phyloP scores from a whole-genome alignment of 2,329 filamentous ascomycete genomes.

The Geoglossum cookeanum region DNA sequence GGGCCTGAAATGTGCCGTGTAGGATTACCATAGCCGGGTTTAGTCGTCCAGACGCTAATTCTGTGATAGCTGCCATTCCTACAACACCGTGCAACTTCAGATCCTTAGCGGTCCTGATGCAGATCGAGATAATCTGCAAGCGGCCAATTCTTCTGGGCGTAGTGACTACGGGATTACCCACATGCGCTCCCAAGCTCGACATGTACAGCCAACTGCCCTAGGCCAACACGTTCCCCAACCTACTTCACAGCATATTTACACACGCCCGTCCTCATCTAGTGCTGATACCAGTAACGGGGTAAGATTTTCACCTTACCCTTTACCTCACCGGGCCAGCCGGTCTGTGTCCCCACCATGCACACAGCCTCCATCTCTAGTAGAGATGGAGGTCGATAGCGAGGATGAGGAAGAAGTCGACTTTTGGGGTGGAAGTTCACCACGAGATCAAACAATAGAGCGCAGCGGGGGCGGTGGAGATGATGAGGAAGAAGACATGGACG shows the following conservation, averaged over 20 bases:
- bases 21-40: constrained; percentile 10
- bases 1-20: constrained; percentile 63
- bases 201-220: not conserved
- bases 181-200: not conserved
- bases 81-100: constrained; percentile 48
- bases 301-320: not conserved
- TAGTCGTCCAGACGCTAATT: constrained; percentile 13
- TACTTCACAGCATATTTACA: not conserved
- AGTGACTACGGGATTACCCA: not conserved
- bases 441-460: constrained; percentile 11
- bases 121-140: not conserved
- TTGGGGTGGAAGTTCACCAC: constrained; percentile 13
- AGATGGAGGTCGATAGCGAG: constrained; percentile 7
- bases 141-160: not conserved
- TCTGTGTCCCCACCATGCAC: not conserved
- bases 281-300: not conserved
- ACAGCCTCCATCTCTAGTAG: not conserved
- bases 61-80: constrained; percentile 42
- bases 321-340: not conserved
- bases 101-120: constrained; percentile 30
- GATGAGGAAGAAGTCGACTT: constrained; percentile 17
- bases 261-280: not conserved
- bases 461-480: constrained; percentile 8
- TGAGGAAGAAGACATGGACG: constrained; percentile 4
- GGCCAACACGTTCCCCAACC: not conserved